Conservation (phyloP, 805 yeast species). For the Saccharomycopsis fermentans region DNA sequence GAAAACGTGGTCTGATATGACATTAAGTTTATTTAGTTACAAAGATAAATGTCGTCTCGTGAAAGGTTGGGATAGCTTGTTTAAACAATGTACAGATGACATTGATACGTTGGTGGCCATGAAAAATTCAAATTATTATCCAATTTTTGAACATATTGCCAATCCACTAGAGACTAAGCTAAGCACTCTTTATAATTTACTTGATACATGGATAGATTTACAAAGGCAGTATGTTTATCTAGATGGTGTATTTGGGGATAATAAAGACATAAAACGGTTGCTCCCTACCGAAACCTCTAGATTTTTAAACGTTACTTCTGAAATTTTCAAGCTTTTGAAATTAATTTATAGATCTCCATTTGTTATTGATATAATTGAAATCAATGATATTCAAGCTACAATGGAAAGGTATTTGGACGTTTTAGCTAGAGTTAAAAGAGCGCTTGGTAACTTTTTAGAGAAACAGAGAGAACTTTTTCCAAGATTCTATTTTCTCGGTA, state of each 20-base stretch:
- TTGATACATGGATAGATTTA: conserved; percentile 70
- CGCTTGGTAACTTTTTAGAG: conserved; percentile 71
- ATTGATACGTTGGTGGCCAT: conserved; percentile 55
- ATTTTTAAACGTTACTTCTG: conserved; percentile 53
- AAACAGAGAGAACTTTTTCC: conserved; percentile 69
- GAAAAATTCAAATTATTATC: conserved; percentile 56
- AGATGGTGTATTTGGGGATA: conserved; percentile 62
- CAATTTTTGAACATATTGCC: conserved; percentile 50
- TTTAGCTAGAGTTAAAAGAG: conserved; percentile 47
- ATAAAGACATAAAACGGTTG: conserved; percentile 46
- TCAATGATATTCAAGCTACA: conserved; percentile 37
- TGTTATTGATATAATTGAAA: conserved; percentile 45
- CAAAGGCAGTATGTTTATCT: conserved; percentile 87
- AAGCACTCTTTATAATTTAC: conserved; percentile 37
- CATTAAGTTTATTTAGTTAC: conserved; percentile 46
- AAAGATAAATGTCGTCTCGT: conserved; percentile 45
- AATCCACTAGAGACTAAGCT: conserved; percentile 45
- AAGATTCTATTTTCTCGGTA: conserved; percentile 79
- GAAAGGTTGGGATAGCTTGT: conserved; percentile 55
- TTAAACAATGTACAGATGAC: conserved; percentile 51
- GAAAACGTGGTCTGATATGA: conserved; percentile 41
- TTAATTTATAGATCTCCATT: conserved; percentile 37
- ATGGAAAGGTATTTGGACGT: conserved; percentile 46
- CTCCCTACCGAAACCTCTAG: conserved; percentile 63
- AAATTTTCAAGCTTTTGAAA: conserved; percentile 43